Base-by-base conservation (phyloP, 1,284 basidiomycete species). In the Fomitiporia mediterranea region DNA sequence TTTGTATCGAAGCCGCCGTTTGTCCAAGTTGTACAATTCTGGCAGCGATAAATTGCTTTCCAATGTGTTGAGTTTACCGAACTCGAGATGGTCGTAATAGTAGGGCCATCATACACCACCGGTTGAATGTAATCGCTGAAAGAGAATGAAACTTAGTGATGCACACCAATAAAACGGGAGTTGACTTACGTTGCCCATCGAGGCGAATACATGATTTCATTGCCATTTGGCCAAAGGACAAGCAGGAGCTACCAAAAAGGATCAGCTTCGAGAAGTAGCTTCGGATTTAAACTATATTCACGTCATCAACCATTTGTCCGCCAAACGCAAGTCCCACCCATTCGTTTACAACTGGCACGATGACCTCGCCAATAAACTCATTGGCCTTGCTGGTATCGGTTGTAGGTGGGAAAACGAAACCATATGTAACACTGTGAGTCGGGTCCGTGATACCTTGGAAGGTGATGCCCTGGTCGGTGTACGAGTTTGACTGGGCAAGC, bases 281-380 rank as follows among this genome's bases (percentile, higher is more conserved):
- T 30, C 6, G 9, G 11, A 15, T 46, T 28, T 1, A 27, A 30
- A 27, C 9, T 4, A 46, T n/a, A n/a, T 28, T 46, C 30, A 46
- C 44, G 63, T 78, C 76, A 59, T 75, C 69, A 47, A 79, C 66
- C 82, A 85, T 84, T 32, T 74, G 72, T 9, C 79, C 78, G 13
- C 72, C 76, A 13, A 82, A 74, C 3, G 80, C 69, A 27, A 76
- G 65, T 47, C 81, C 81, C 15, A 75, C 74, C 81, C 82, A 85
- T 71, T 74, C 64, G 7, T 73, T 73, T 5, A 63, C 72, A 49
- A 80, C 70, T 2, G 83, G 81, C 7, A 80, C 77, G 32, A 83
- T 76, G 51, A 84, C 77, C 66, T 82, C 79, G 56, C 77, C 83
- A 61, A 85, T 81, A 65, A 83, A 84, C 63, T 84, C 82, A 27